phyloP scores from a whole-genome alignment of 331 rosid genomes.

The Ulmus americana region DNA sequence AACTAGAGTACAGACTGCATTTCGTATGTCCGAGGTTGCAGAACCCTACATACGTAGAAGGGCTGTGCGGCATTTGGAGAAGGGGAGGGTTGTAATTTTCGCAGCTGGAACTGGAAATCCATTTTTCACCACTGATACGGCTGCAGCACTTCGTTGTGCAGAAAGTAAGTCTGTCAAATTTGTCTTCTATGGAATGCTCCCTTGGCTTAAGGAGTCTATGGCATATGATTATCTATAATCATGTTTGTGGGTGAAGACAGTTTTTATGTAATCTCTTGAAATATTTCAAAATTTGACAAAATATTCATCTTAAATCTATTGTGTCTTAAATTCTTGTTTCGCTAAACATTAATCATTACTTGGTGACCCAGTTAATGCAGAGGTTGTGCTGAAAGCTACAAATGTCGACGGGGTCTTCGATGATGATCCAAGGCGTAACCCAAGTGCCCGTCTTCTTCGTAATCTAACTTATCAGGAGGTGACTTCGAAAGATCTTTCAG shows the following conservation, averaged over 20 bases:
- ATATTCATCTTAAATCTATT: neutral
- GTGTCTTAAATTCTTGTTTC: neutral
- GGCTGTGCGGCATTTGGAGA: slow-evolving; percentile 90
- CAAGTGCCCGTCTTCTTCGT: slow-evolving; percentile 71
- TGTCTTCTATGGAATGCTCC: neutral
- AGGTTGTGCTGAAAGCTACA: slow-evolving; percentile 94
- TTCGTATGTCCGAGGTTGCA: slow-evolving; percentile 95
- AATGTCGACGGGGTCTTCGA: slow-evolving; percentile 88
- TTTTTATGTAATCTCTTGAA: neutral
- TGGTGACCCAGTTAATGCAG: slow-evolving; percentile 73
- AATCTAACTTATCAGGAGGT: slow-evolving; percentile 75
- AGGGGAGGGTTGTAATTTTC: slow-evolving; percentile 94
- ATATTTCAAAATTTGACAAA: neutral
- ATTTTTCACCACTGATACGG: slow-evolving; percentile 91
- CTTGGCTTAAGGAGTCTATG: neutral
- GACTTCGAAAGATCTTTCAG: slow-evolving; percentile 73
- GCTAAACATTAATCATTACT: slow-evolving; percentile 12
- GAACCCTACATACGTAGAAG: slow-evolving; percentile 96
- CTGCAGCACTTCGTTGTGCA: slow-evolving; percentile 96
- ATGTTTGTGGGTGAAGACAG: slow-evolving; percentile 4
- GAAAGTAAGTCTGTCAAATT: slow-evolving; percentile 57
- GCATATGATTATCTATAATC: neutral
- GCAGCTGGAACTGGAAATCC: slow-evolving; percentile 99
- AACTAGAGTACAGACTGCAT: slow-evolving; percentile 96
- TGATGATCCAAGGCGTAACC: slow-evolving; percentile 64